Evolutionary conservation across 768 basidiomycete genomes (phyloP), one percentile per base, ranked within the genome.

Genomic region (Gymnopilus junonius): DNA sequence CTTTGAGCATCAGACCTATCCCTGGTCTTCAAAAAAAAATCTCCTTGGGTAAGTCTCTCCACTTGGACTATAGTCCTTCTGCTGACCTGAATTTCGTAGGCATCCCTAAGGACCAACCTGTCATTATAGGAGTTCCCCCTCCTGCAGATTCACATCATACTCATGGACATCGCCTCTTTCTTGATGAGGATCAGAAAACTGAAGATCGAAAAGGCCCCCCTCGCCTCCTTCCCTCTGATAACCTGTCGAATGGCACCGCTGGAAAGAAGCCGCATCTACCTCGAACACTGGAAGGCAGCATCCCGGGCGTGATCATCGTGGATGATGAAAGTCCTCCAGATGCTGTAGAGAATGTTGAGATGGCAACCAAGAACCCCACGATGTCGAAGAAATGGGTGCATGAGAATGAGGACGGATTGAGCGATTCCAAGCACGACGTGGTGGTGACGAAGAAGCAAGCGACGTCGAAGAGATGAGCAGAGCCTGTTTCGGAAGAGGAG

Each of bases 181-280:
- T 63, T n/a, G 55, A 63, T n/a, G 37, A 58, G 10, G 23, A 46
- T 25, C 55, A 40, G 7, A 29, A 32, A 20, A 62, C 35, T 21
- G 61, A 63, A 34, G 61, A 63, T 25, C 55, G 55, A 8, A 25
- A 53, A 17, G 61, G 61, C 15, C 61, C 56, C 6, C 55, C 61
- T 8, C 61, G 55, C 8, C 61, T 57, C 23, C 34, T 10, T 1
- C 20, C 53, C 12, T 29, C 48, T 4, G 23, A 7, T 8, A 27
- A 25, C 25, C 8, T 29, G 3, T 14, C 48, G 10, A 15, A 50
- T 27, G 48, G 25, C 12, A 12, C 23, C 6, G 12, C 14, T 29
- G 27, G 7, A 8, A 50, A 50, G 48, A 50, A 50, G 48, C 25
- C 27, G 5, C 48, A 8, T 50, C 46, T 48, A 25, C 23, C 2